Percentiles rank a stretch among this genome's conserved stretches.
Evolutionary conservation across 768 basidiomycete genomes (phyloP).

Genomic region (Agrocybe praecox): DNA sequence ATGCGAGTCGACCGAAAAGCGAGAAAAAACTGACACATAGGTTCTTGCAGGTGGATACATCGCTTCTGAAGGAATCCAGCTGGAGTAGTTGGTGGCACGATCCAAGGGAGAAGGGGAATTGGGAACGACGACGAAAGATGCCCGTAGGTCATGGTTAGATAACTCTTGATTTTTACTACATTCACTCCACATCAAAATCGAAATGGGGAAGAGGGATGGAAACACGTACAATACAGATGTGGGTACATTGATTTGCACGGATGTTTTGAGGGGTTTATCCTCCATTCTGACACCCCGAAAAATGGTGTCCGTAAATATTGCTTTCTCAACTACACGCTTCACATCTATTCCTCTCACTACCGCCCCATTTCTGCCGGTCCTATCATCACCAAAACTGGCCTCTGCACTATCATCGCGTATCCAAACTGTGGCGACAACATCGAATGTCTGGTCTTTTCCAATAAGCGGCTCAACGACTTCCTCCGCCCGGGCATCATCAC

Average conservation of each 20-base stretch:
- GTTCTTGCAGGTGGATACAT: constrained; percentile 25
- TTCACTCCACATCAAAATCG: neutral
- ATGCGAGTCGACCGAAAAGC: neutral
- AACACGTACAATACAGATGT: constrained; percentile 31
- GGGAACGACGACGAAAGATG: constrained; percentile 37
- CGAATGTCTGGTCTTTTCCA: constrained; percentile 15
- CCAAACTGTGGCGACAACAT: constrained; percentile 22
- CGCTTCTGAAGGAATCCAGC: constrained; percentile 29
- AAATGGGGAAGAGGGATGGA: neutral
- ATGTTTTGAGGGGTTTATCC: constrained; percentile 24
- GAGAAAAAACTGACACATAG: constrained; percentile 26
- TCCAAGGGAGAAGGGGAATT: constrained; percentile 30
- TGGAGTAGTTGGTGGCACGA: constrained; percentile 28
- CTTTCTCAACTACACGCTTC: constrained; percentile 2
- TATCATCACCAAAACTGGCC: no score
- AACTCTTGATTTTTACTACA: constrained; percentile 25
- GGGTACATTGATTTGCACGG: constrained; percentile 28
- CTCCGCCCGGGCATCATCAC: constrained; percentile 2
- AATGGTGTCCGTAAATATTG: constrained; percentile 28
- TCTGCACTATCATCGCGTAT: neutral
- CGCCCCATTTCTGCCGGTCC: neutral
- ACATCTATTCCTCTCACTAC: neutral
- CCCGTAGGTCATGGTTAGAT: constrained; percentile 34
- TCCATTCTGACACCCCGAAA: constrained; percentile 27
- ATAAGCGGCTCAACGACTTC: constrained; percentile 19